Percentiles rank a stretch among this genome's conserved stretches.
These are phyloP conservation scores for Heliocybe sulcata DNA, from an alignment of 1,284 basidiomycete genomes.

Conservation along the genomic window DNA sequence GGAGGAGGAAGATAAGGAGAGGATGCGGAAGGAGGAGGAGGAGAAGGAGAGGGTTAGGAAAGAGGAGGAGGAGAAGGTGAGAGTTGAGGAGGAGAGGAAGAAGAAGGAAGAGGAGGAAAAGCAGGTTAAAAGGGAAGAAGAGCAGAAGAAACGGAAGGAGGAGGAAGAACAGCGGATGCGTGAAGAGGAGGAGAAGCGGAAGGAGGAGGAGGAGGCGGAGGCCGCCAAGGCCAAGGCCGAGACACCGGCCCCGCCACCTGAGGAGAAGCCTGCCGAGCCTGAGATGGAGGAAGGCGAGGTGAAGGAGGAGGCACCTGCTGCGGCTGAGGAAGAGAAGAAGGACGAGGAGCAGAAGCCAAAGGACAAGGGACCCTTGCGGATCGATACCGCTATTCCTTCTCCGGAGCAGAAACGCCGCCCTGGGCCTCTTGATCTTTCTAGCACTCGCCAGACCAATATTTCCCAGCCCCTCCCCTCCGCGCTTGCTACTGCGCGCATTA, in stretches of 20 bases:
- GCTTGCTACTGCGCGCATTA: slow-evolving; percentile 68
- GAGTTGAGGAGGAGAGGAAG: slow-evolving; percentile 28
- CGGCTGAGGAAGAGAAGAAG: slow-evolving; percentile 20
- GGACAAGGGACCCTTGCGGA: slow-evolving; percentile 47
- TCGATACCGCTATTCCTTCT: slow-evolving; percentile 44
- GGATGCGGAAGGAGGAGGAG: slow-evolving; percentile 9
- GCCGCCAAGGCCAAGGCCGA: slow-evolving; percentile 19
- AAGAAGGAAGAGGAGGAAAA: slow-evolving; percentile 28
- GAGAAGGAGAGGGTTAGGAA: slow-evolving; percentile 22
- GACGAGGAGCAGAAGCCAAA: slow-evolving; percentile 25
- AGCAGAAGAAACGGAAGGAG: slow-evolving; percentile 24
- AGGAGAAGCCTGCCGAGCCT: slow-evolving; percentile 15
- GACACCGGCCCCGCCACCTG: slow-evolving; percentile 18
- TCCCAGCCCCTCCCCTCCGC: slow-evolving; percentile 54
- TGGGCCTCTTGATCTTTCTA: slow-evolving; percentile 65
- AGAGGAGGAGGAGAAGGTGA: slow-evolving; percentile 23
- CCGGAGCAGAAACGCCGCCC: slow-evolving; percentile 44
- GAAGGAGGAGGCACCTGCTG: slow-evolving; percentile 21
- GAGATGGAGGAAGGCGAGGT: slow-evolving; percentile 30
- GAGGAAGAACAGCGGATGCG: slow-evolving; percentile 20
- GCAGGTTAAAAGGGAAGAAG: slow-evolving; percentile 28
- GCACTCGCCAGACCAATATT: slow-evolving; percentile 31
- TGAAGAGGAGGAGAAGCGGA: slow-evolving; percentile 20
- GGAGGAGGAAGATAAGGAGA: slow-evolving; percentile 19
- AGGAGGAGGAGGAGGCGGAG: slow-evolving; percentile 22